Evolutionary conservation across 75 land plant genomes (phyloP).

Genomic region (Picea glauca): DNA sequence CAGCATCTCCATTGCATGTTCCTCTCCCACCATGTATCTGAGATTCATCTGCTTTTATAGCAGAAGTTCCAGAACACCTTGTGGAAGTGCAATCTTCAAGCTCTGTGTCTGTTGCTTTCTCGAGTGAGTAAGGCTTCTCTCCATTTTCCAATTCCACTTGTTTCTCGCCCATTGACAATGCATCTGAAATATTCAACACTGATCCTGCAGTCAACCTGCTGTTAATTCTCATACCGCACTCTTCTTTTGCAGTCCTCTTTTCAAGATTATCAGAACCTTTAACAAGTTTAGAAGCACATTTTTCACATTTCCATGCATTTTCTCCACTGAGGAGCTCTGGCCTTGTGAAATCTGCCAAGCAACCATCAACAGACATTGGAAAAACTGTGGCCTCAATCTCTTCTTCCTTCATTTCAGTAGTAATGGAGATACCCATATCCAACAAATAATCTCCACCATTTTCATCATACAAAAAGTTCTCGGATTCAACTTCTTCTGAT

Average conservation of each 20-base stretch:
- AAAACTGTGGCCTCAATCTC: constrained; percentile 47
- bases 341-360: constrained; percentile 68
- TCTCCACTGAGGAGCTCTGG: constrained; percentile 79
- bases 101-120: neutral
- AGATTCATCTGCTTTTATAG: neutral
- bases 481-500: constrained; percentile 13
- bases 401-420: constrained; percentile 54
- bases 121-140: neutral
- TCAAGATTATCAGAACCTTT: constrained; percentile 2
- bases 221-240: neutral
- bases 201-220: constrained; percentile 2
- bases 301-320: constrained; percentile 91
- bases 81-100: neutral
- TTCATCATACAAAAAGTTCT: neutral
- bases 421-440: constrained; percentile 1
- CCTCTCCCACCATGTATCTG: neutral
- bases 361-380: constrained; percentile 72
- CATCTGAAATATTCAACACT: neutral
- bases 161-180: neutral
- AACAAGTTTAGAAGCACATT: constrained; percentile 30
- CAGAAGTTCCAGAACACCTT: constrained; percentile 2
- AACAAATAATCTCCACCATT: neutral
- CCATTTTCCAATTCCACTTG: neutral
- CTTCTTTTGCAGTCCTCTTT: neutral
- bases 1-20: neutral